These are phyloP conservation scores for Taphrina betulina DNA, from an alignment of 1,139 yeast genomes.

Conservation along the genomic window DNA sequence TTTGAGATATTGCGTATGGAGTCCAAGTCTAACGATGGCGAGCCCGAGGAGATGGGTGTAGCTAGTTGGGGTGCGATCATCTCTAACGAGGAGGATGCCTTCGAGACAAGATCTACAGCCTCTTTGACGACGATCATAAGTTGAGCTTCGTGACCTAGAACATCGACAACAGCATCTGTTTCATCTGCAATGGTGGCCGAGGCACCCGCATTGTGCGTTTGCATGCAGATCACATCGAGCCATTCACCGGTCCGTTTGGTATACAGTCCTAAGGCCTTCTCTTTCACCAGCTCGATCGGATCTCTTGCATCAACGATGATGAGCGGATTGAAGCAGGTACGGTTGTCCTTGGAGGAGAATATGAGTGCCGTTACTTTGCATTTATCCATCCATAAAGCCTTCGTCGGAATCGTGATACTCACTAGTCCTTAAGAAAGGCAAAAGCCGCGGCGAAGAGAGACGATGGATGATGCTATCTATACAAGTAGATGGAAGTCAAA, in stretches of 20 bases:
- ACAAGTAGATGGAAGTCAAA: too few species aligned
- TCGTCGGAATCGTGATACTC: too few species aligned
- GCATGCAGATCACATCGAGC: neutral
- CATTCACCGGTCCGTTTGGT: neutral
- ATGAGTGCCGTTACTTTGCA: constrained; percentile 7
- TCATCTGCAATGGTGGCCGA: constrained; percentile 12
- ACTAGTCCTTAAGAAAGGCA: too few species aligned
- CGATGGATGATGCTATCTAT: too few species aligned
- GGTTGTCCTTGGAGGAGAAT: neutral
- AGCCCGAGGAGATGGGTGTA: constrained; percentile 2
- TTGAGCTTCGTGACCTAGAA: constrained; percentile 7
- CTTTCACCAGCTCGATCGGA: neutral
- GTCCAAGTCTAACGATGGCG: constrained; percentile 2
- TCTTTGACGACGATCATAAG: constrained; percentile 14
- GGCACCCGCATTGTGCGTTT: constrained; percentile 10
- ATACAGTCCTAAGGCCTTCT: constrained; percentile 6
- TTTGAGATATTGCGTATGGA: neutral
- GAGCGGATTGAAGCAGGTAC: constrained; percentile 15
- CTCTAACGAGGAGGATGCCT: too few species aligned
- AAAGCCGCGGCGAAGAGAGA: too few species aligned
- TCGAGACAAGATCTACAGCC: constrained; percentile 1
- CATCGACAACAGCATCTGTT: neutral
- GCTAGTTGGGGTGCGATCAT: neutral
- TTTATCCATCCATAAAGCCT: constrained; percentile 1
- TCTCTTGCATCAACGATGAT: neutral